Evolutionary conservation across 495 filamentous ascomycete genomes (phyloP).

Genomic region (Margaritispora aquatica): DNA sequence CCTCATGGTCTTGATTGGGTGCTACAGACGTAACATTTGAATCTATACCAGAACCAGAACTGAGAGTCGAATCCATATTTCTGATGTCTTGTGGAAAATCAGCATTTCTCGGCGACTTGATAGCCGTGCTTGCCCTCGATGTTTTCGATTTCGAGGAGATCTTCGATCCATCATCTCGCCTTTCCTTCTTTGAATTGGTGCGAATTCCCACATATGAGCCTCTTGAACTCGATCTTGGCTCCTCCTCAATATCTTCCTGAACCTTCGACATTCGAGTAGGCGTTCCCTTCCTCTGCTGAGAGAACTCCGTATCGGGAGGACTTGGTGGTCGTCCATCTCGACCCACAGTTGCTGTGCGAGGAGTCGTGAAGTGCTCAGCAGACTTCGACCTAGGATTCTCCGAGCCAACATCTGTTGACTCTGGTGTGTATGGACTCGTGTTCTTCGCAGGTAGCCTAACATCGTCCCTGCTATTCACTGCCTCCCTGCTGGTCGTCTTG

Average conservation of each 20-base stretch:
- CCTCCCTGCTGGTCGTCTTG: constrained; percentile 85
- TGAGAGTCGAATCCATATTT: constrained; percentile 22
- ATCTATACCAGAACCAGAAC: constrained; percentile 36
- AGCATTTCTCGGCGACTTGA: constrained; percentile 12
- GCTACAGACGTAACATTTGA: constrained; percentile 65
- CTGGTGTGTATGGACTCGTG: constrained; percentile 22
- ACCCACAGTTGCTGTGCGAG: constrained; percentile 6
- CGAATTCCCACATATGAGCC: constrained; percentile 12
- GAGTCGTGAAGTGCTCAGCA: constrained; percentile 24
- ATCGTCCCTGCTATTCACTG: constrained; percentile 57
- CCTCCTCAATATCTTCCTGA: constrained; percentile 18
- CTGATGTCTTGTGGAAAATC: constrained; percentile 10
- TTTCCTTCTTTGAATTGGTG: not conserved
- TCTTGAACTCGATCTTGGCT: constrained; percentile 20
- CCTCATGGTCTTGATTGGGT: constrained; percentile 43
- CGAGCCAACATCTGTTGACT: constrained; percentile 24
- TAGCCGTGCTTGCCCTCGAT: constrained; percentile 25
- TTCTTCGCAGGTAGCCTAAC: constrained; percentile 24
- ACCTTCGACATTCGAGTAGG: constrained; percentile 18
- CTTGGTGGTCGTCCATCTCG: constrained; percentile 43
- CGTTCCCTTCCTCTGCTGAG: constrained; percentile 28
- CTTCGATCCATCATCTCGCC: constrained; percentile 32
- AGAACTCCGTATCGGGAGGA: constrained; percentile 50
- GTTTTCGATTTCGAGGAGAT: constrained; percentile 43
- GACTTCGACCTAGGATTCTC: constrained; percentile 18